A percentile compares a stretch with the other conserved stretches of the same genome.
phyloP scores from a whole-genome alignment of 192 early-diverging fungal species.

The Dispira simplex region DNA sequence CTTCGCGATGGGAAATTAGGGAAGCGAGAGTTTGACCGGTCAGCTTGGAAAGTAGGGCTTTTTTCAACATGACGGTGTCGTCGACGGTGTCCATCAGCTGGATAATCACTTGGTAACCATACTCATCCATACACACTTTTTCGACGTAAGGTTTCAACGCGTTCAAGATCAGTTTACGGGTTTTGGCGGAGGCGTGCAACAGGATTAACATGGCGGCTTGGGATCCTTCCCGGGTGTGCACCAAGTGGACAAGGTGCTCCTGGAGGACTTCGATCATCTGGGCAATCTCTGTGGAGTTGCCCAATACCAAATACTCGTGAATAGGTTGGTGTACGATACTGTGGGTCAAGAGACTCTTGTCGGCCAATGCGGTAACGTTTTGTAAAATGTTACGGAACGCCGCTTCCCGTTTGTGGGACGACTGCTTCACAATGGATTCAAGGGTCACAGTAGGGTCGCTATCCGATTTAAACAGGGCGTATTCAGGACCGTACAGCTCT shows the following conservation, averaged over 20 bases:
- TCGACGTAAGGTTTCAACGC: not conserved
- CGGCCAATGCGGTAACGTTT: not conserved
- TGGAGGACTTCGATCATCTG: not conserved
- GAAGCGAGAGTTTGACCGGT: not conserved
- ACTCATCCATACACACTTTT: not conserved
- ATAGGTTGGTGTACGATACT: constrained; percentile 2
- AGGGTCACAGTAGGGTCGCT: not conserved
- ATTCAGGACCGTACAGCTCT: not conserved
- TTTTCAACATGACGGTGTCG: not conserved
- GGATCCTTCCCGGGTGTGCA: not conserved
- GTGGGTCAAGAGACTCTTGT: not conserved
- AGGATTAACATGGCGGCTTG: not conserved
- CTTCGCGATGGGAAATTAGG: not conserved
- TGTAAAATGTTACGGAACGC: not conserved
- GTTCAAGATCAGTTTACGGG: not conserved
- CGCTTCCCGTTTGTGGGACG: not conserved
- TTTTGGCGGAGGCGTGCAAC: not conserved
- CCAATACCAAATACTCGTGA: not conserved
- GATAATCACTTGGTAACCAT: not conserved
- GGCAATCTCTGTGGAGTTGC: not conserved
- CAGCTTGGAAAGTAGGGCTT: not conserved
- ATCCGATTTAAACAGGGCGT: not conserved
- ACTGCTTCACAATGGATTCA: not conserved
- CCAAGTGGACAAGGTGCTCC: not conserved
- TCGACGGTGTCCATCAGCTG: not conserved